Evolutionary conservation across 106 monocot genomes (phyloP).

Genomic region (Agapanthus africanus): DNA sequence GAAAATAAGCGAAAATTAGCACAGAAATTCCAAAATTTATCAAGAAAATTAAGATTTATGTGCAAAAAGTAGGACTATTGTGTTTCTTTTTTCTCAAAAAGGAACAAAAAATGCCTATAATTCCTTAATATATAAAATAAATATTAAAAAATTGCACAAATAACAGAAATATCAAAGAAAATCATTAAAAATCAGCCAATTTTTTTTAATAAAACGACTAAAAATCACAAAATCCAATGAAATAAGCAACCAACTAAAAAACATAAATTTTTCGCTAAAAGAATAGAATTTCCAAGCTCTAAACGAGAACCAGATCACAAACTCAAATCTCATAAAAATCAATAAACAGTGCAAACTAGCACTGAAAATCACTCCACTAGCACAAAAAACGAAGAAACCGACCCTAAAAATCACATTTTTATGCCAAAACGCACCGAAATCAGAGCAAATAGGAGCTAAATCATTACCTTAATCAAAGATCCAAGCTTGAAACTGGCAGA

Average conservation of each 20-base stretch:
- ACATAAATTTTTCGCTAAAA: background rate
- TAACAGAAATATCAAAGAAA: background rate
- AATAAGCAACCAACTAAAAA: too few relatives aligned
- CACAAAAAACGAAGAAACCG: background rate
- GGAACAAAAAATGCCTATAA: background rate
- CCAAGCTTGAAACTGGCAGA: background rate
- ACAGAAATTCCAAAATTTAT: background rate
- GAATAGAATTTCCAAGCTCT: background rate
- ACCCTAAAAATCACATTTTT: background rate
- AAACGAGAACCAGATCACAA: background rate
- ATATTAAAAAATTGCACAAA: background rate
- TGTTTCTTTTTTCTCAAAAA: too few relatives aligned
- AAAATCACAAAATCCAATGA: too few relatives aligned
- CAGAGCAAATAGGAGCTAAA: background rate
- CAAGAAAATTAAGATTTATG: background rate
- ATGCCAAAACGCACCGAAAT: background rate
- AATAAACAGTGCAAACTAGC: background rate
- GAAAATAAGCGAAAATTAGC: background rate
- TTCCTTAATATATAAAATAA: background rate
- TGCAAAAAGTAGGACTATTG: too few relatives aligned
- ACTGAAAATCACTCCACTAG: background rate
- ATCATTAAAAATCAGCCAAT: background rate
- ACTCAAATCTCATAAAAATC: background rate
- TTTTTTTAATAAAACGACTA: too few relatives aligned
- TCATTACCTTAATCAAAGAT: background rate